These are phyloP conservation scores for Pseudogymnoascus sp. DNA, from an alignment of 2,329 filamentous ascomycete species.

Conservation along the genomic window DNA sequence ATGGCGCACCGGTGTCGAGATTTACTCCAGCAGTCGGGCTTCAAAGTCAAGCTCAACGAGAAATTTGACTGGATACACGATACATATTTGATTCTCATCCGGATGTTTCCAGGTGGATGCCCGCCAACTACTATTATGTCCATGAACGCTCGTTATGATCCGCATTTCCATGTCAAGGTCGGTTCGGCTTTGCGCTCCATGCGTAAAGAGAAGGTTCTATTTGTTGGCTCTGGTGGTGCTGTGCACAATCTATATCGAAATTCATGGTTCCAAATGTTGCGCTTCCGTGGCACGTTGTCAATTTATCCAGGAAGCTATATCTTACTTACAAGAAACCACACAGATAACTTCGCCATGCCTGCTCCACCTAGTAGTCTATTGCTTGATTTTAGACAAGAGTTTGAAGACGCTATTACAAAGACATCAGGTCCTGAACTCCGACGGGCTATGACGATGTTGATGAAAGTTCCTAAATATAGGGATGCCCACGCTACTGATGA, in stretches of 20 bases:
- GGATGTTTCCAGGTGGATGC: slow-evolving; percentile 54
- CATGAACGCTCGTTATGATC: slow-evolving; percentile 44
- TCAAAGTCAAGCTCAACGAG: slow-evolving; percentile 42
- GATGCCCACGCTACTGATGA: slow-evolving; percentile 64
- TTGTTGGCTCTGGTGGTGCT: slow-evolving; percentile 53
- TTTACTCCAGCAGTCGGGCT: slow-evolving; percentile 42
- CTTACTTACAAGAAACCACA: not conserved
- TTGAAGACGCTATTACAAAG: slow-evolving; percentile 50
- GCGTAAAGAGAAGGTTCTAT: slow-evolving; percentile 44
- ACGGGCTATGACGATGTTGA: slow-evolving; percentile 48
- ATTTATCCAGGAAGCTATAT: not conserved
- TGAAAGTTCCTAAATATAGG: slow-evolving; percentile 58
- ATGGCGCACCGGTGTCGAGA: slow-evolving; percentile 40
- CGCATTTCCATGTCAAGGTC: slow-evolving; percentile 45
- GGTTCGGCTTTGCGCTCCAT: slow-evolving; percentile 47
- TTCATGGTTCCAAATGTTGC: slow-evolving; percentile 54
- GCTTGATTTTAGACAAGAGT: slow-evolving; percentile 57
- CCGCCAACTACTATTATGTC: slow-evolving; percentile 53
- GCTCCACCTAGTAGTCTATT: slow-evolving; percentile 51
- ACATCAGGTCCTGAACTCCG: slow-evolving; percentile 46
- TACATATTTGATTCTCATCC: slow-evolving; percentile 56
- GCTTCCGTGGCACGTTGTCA: slow-evolving; percentile 10
- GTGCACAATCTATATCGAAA: slow-evolving; percentile 67
- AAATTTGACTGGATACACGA: slow-evolving; percentile 63
- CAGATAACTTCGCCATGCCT: slow-evolving; percentile 52